Base-by-base conservation (phyloP, 2,329 filamentous ascomycete species). In the Diaporthe sp. region DNA sequence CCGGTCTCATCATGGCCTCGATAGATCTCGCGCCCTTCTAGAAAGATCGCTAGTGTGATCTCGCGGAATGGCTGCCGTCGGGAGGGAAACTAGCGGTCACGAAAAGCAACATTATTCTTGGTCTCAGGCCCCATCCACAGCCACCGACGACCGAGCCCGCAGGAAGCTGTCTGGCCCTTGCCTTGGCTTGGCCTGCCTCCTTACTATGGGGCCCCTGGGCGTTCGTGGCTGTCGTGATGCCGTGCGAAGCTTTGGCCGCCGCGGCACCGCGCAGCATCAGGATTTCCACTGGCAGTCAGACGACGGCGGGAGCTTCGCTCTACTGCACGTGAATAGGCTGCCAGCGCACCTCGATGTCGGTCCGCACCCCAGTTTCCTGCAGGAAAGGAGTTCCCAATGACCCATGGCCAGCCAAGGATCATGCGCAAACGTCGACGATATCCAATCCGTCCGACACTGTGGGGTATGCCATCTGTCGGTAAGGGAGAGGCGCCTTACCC, bases 221-320 rank as follows among this genome's bases (percentile, higher is more conserved):
- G 46, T 51, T 37, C 44, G 61, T 65, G 61, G 61, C 42, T 51
- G 31, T 67, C 62, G 49, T 53, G 65, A 55, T 70, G 65, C 49
- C n/a, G 65, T 55, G 49, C 49, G 49, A 70, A 55, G 65, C 51
- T 62, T 39, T 65, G 57, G 65, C 19, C 71, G 46, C 61, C 34
- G n/a, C 71, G 55, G 60, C 60, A 58, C 19, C 15, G 58, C 44
- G 74, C 74, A 67, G 49, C 68, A 25, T 37, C 70, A 58, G 70
- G n/a, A 37, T 68, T 58, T 73, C 74, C 60, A 75, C 70, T 75
- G 74, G 70, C 74, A 44, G 44, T 46, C 70, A 65, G 71, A 61
- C 28, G 25, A 62, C 49, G 58, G 68, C 37, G 17, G 62, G 37
- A 70, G 49, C 42, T 7, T 70, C 55, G 55, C 57, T 60, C 28